Base-by-base conservation (phyloP, 177 flowering plant species). In the Vitis hybrid region DNA sequence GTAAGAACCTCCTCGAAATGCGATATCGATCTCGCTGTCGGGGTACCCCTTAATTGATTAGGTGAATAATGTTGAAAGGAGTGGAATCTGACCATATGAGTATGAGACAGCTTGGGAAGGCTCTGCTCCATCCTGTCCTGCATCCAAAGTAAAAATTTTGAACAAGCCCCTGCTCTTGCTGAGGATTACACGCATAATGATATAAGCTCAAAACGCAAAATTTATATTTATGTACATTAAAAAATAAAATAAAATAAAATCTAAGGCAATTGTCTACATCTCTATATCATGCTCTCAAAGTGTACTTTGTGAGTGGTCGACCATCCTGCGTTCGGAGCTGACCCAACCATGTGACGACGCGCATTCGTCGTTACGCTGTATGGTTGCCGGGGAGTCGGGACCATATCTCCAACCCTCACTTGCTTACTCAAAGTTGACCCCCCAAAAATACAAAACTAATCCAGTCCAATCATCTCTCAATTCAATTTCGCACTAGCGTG, bases 1-100 rank as follows among this genome's bases (percentile, higher is more conserved):
- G 9, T 4, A 16, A 12, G 21, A 15, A 1, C 72, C 19, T 51
- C 75, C 79, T 78, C 74, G 79, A 76, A 78, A 75, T 69, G 69
- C 72, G 76, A 81, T 65, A 79, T 67, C 70, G 78, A 81, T 79
- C 60, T 70, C 64, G 79, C 62, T 81, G 84, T 78, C 76, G 74
- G 79, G 68, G 21, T 1, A 39, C 16, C 29, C 62, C 29, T 48
- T 59, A 9, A 8, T 74, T 62, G 74, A 70, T 70, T 78, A 68
- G 79, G 81, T 70, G 53, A 77, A 76, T 74, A 74, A 78, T 76
- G 64, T 70, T 64, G 81, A 81, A 70, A 63, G 65, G 19, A 74
- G 52, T 64, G 78, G 82, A 79, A 76, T 81, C 80, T 81, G 74
- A 64, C 53, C 75, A 64, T 65, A 66, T 58, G 70, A 56, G 67